Base-by-base conservation (phyloP, 805 yeast species). In the Spathaspora hagerdaliae region DNA sequence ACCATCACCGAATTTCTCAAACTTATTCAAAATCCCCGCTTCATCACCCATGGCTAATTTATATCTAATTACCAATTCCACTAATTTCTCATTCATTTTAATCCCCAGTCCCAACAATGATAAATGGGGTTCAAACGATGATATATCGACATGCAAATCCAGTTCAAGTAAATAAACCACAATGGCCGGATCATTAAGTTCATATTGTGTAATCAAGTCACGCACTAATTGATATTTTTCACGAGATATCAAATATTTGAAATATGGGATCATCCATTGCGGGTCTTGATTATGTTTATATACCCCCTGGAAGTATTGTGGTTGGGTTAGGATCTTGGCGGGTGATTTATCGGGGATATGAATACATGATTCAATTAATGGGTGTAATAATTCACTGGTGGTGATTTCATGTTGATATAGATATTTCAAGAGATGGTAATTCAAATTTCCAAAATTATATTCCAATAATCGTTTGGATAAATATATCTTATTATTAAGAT, bases 51-150 rank as follows among this genome's bases (percentile, higher is more conserved):
- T 19, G 27, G 47, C 39, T 29, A 54, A 49, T 47, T 62, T 61
- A 47, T 61, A 65, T 12, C 53, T 51, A 31, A 63, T 50, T 27
- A 65, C 52, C n/a, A 65, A 49, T 15, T 45, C 52, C 24, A 52
- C 45, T n/a, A 65, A 51, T 19, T 49, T 49, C 24, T 49, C 35
- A 39, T 15, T 19, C n/a, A 26, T 10, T 32, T 39, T 39, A 13
- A 36, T 11, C 24, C n/a, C 31, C n/a, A 26, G 5, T 5, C 24
- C 19, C 12, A 29, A 31, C 12, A 10, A 11, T 14, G 14, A 7
- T 7, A n/a, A 39, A 24, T 39, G 34, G 2, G 7, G 8, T 39
- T 39, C 35, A 39, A 39, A 39, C 27, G 26, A 7, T 27, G 27
- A 3, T 27, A 41, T 12, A 34, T 40, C 43, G n/a, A 26, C 12